These are phyloP conservation scores for Chamaecyparis obtusa DNA, from an alignment of 75 land plant genomes.

Conservation along the genomic window DNA sequence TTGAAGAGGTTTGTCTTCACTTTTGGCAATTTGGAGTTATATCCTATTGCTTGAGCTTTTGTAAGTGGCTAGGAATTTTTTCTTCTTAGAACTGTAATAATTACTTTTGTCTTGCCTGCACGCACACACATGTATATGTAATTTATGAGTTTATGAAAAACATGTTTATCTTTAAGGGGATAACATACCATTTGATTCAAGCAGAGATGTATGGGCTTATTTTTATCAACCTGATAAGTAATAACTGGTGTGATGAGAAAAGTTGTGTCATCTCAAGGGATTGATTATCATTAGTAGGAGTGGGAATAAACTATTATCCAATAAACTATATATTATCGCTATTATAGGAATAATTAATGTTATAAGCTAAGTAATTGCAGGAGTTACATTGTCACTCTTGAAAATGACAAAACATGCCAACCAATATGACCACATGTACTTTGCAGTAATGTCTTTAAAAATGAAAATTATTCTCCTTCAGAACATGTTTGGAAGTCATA, in stretches of 20 bases:
- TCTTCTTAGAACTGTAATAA: neutral
- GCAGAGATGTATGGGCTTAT: neutral
- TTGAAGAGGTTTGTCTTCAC: constrained; percentile 40
- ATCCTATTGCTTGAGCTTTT: neutral
- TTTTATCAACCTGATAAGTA: neutral
- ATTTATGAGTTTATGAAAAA: neutral
- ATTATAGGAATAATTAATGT: neutral
- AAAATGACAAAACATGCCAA: neutral
- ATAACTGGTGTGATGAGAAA: neutral
- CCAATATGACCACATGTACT: neutral
- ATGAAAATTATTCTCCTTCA: neutral
- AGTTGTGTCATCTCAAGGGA: neutral
- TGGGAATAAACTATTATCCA: neutral
- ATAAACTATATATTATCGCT: neutral
- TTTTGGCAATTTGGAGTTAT: neutral
- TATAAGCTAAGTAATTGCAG: neutral
- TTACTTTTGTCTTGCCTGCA: neutral
- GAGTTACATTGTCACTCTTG: neutral
- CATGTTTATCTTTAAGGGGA: neutral
- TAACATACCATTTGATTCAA: neutral
- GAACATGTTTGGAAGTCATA: neutral
- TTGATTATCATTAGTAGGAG: neutral
- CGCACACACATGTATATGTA: too few species aligned
- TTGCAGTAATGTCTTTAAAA: neutral
- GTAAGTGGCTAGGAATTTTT: neutral